Conservation (phyloP, 192 early-diverging fungal genomes). For the Chytriomyces sp. region DNA sequence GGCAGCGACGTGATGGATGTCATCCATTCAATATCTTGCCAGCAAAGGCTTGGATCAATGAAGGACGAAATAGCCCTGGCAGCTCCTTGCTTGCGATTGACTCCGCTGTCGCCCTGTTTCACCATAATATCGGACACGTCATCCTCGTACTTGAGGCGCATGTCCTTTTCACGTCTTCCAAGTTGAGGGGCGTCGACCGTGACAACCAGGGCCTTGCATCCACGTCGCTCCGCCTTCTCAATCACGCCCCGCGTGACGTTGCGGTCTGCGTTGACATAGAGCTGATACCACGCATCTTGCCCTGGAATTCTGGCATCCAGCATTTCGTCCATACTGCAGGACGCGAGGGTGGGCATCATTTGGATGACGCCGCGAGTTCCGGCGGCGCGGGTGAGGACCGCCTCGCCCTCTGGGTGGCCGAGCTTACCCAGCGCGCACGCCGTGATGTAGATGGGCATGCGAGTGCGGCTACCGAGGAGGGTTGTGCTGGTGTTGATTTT, state of each 20-base stretch:
- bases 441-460: slow-evolving; percentile 58
- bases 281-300: slow-evolving; percentile 58
- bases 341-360: slow-evolving; percentile 79
- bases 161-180: slow-evolving; percentile 79
- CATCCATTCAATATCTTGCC: slow-evolving; percentile 91
- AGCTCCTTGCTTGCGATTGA: slow-evolving; percentile 60
- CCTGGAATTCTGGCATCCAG: slow-evolving; percentile 33
- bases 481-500: slow-evolving; percentile 43
- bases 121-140: slow-evolving; percentile 45
- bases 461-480: slow-evolving; percentile 36
- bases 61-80: slow-evolving; percentile 72
- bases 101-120: slow-evolving; percentile 30
- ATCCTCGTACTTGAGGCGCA: slow-evolving; percentile 70
- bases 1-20: slow-evolving; percentile 80
- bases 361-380: slow-evolving; percentile 62
- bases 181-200: slow-evolving; percentile 80
- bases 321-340: slow-evolving; percentile 64
- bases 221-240: slow-evolving; percentile 41
- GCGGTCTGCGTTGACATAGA: slow-evolving; percentile 59
- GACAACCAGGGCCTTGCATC: slow-evolving; percentile 65
- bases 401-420: slow-evolving; percentile 76
- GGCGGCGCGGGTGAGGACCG: slow-evolving; percentile 62
- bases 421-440: slow-evolving; percentile 61
- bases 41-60: slow-evolving; percentile 83
- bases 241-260: slow-evolving; percentile 43